Base-by-base conservation (phyloP, 2,329 filamentous ascomycete genomes). In the Chaetomiaceae sp. region DNA sequence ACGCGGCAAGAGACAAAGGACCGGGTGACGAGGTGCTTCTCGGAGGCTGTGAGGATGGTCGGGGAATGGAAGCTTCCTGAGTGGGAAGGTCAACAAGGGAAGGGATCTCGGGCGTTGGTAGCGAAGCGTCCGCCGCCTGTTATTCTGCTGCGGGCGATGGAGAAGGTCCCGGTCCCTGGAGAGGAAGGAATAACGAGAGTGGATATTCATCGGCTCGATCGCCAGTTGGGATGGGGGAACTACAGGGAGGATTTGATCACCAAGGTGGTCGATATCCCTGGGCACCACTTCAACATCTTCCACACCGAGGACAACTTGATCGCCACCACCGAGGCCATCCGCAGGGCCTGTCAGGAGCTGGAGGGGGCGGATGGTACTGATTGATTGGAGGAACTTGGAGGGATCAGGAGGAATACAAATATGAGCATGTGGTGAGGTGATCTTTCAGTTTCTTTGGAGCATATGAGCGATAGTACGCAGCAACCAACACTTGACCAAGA, bases 211-310 rank as follows among this genome's bases (percentile, higher is more conserved):
- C 72, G 79, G 0, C 55, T 64, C 0, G 72, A 76, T 15, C 63
- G 59, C 2, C 60, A 66, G 47, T 67, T 82, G 1, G 78, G 78
- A 9, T 82, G 79, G 79, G 73, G 72, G 2, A 46, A 57, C 8
- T 79, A 82, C 40, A 66, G 72, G 20, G 67, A 68, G 25, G 65
- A 66, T 20, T 68, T 80, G 60, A 71, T 82, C 11, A 63, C 65
- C 23, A 64, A 71, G 12, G 68, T 79, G 1, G 55, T 79, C n/a
- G 72, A 77, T 11, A 68, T 81, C 2, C 69, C 77, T 0, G 77
- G 79, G 0, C 71, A 81, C 53, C 79, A 82, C 58, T 82, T 76
- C 56, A 71, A 71, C 49, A 65, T 79, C 36, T 79, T 79, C 59
- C 34, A 46, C 15, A 63, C 63, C 1, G 63, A 62, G 33, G 59